Conservation (phyloP, 345 rosid species). For the Eucalyptus erythrocorys region DNA sequence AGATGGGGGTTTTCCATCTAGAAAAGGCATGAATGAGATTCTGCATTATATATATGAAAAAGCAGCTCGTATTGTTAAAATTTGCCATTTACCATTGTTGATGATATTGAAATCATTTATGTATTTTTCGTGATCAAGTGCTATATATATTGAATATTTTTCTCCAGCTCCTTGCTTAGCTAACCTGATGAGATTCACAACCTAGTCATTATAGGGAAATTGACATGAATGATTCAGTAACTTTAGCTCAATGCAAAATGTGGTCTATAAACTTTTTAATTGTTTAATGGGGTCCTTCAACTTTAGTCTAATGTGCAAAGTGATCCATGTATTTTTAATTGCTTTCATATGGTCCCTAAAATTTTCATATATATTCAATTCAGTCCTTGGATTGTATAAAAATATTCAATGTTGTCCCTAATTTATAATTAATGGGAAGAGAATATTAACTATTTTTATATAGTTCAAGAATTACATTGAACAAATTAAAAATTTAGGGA, state of each 20-base stretch:
- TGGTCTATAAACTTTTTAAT: too few relatives aligned
- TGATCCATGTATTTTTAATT: accelerated
- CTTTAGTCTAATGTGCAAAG: too few relatives aligned
- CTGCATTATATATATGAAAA: too few relatives aligned
- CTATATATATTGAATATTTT: neutral
- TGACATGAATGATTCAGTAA: neutral
- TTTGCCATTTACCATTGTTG: neutral
- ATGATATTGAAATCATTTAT: neutral
- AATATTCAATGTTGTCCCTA: too few relatives aligned
- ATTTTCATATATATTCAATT: accelerated
- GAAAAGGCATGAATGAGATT: too few relatives aligned
- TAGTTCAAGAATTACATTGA: neutral
- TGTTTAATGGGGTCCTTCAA: accelerated
- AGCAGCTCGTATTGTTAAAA: neutral
- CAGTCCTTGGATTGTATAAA: accelerated
- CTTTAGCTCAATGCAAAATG: accelerated
- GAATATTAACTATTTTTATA: too few relatives aligned
- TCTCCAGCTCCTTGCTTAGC: neutral
- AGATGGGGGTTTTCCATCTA: too few relatives aligned
- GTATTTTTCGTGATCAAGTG: neutral
- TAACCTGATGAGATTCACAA: neutral
- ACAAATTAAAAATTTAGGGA: neutral
- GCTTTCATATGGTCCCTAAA: accelerated
- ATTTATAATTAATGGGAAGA: too few relatives aligned
- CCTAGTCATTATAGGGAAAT: accelerated